Evolutionary conservation across 768 basidiomycete species (phyloP), one percentile per base, ranked within the genome.

Genomic region (Lyophyllum atratum): DNA sequence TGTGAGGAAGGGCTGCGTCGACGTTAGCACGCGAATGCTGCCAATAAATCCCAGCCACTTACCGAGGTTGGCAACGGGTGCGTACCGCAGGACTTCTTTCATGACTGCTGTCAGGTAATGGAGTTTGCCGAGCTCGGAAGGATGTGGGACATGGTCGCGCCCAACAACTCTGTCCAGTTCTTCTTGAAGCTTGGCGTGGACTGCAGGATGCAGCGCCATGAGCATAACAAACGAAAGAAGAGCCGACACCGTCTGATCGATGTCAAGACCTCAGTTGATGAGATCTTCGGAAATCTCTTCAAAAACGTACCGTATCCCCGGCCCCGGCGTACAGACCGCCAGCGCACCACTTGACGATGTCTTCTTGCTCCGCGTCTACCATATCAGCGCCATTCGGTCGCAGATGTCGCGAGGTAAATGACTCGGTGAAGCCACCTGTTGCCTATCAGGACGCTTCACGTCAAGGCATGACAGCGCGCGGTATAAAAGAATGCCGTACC

Each of bases 251-350:
- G 78, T 83, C 83, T 84, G 47, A 28, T 56, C 10, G 15, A 51
- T 47, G 19, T 33, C 48, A 2, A 59, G 34, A 21, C 24, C 17
- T 24, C 7, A 31, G 42, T n/a, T 26, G 5, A 40, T 17, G n/a
- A n/a, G n/a, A n/a, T 44, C 4, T 21, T 21, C 25, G 39, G 12
- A 26, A 28, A 34, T 31, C 14, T 29, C 25, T 28, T 44, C 25
- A 22, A 19, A 22, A 21, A 63, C 68, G n/a, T 53, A 79, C 78
- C 11, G 78, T 80, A 59, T 80, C 77, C 7, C 72, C 65, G 1
- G 74, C 75, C 54, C 80, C 82, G 40, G 79, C 78, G 58, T 82
- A 83, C 3, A 80, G 66, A 2, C 77, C 80, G 1, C 76, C 80
- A 21, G 82, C 79, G 37, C 77, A 76, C 72, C 81, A 82, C 58